Percentiles rank a stretch among this genome's conserved stretches.
These are phyloP conservation scores for Saturnispora sekii DNA, from an alignment of 805 yeast genomes.

Conservation along the genomic window DNA sequence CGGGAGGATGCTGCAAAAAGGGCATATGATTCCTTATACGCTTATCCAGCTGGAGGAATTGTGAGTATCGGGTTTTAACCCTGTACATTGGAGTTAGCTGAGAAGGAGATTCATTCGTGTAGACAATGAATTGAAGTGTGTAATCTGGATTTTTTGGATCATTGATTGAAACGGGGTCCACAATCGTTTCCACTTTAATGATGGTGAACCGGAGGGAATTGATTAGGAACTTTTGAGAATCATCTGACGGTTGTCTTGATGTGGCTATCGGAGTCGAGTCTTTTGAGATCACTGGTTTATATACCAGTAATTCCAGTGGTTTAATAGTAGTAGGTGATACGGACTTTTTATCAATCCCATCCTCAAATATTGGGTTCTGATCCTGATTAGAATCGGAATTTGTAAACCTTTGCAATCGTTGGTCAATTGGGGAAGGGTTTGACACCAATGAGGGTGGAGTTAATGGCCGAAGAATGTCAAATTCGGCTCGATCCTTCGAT, in stretches of 20 bases:
- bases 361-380: too few relatives aligned
- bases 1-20: constrained; percentile 22
- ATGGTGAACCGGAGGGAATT: constrained; percentile 23
- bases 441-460: too few relatives aligned
- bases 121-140: constrained; percentile 48
- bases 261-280: neutral
- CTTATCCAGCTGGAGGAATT: constrained; percentile 52
- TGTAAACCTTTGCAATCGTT: too few relatives aligned
- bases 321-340: too few relatives aligned
- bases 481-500: too few relatives aligned
- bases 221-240: constrained; percentile 20
- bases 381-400: too few relatives aligned
- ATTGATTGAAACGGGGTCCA: constrained; percentile 22
- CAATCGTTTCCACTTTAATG: constrained; percentile 23
- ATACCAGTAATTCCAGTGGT: too few relatives aligned
- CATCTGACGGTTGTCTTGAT: constrained; percentile 2
- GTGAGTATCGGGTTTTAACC: constrained; percentile 52
- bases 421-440: too few relatives aligned
- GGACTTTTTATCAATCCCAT: too few relatives aligned
- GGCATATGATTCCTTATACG: constrained; percentile 39
- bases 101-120: constrained; percentile 45
- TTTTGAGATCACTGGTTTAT: neutral
- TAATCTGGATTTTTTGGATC: constrained; percentile 42
- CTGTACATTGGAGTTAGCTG: constrained; percentile 56
- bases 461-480: too few relatives aligned